Conservation (phyloP, 192 early-diverging fungal genomes). For the Pilobolus umbonatus region DNA sequence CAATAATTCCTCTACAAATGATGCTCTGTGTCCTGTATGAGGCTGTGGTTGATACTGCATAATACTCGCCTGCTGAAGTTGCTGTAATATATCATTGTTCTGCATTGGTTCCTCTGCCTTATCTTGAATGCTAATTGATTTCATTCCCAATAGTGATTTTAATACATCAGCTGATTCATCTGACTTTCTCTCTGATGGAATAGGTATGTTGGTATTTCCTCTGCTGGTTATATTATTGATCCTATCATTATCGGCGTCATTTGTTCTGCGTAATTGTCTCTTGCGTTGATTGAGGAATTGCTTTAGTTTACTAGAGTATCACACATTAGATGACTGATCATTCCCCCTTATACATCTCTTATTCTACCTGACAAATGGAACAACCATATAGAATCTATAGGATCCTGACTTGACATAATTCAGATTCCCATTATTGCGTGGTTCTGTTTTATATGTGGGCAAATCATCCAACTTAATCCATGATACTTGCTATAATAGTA, state of each 20-base stretch:
- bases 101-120: background rate
- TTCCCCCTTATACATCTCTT: background rate
- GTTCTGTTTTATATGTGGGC: constrained; percentile 46
- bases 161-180: background rate
- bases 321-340: too few species aligned
- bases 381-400: constrained; percentile 64
- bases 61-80: background rate
- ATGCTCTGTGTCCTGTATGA: constrained; percentile 5
- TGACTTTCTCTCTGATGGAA: background rate
- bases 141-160: constrained; percentile 6
- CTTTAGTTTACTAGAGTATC: constrained; percentile 13
- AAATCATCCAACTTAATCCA: constrained; percentile 66
- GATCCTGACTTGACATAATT: constrained; percentile 9
- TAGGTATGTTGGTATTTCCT: background rate
- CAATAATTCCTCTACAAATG: constrained; percentile 11
- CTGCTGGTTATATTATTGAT: background rate
- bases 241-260: background rate
- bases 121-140: background rate
- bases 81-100: background rate
- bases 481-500: constrained; percentile 47
- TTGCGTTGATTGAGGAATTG: constrained; percentile 26
- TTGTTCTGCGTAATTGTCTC: background rate
- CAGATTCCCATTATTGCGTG: constrained; percentile 9
- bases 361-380: constrained; percentile 61
- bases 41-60: background rate